Evolutionary conservation across 257 asterid genomes (phyloP), one percentile per base, ranked within the genome.

Genomic region (Asclepias syriaca): DNA sequence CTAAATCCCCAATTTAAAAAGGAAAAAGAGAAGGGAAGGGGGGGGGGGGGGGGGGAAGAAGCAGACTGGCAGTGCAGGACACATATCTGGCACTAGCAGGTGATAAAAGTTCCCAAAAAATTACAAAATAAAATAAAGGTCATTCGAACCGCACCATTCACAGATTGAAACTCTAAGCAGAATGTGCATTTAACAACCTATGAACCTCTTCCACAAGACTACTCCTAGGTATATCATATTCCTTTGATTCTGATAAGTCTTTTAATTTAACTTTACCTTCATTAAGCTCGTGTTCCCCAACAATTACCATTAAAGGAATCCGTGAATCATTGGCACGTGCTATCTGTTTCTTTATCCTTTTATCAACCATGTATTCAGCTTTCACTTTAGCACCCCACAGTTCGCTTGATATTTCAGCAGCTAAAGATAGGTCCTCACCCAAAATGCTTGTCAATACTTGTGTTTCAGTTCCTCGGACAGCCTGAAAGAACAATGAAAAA

Each of bases 401-500:
- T 74, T 94, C 96, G 49, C 89, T 88, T 43, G 68, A 93, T 4
- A 88, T 50, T 65, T 89, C 96, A 2, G 95, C 91, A 0, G 82
- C 98, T 58, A 94, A 49, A 37, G 87, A 78, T 19, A 90, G 63
- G 68, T 94, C 97, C 14, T 91, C 92, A 0, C 90, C 89, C 65
- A 91, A 79, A 75, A 94, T 76, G 93, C 98, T 87, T 27, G 92
- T 93, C 8, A 91, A 90, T 78, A 94, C 93, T 79, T 94, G 88
- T 21, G 98, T 94, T 81, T 94, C 97, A 50, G 86, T 87, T 15
- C 92, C 88, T 58, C 98, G 87, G 50, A 86, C 83, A 65, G 84
- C 86, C 98, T 88, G 83, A 68, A 34, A 81, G 9, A 27, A 72
- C 32, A 55, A 39, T 10, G 27, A 61, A 72, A 34, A 51, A 49